A percentile compares a stretch with the other conserved stretches of the same genome.
Conservation (phyloP, 139 green algal genomes). For the Coccomyxa sp. region DNA sequence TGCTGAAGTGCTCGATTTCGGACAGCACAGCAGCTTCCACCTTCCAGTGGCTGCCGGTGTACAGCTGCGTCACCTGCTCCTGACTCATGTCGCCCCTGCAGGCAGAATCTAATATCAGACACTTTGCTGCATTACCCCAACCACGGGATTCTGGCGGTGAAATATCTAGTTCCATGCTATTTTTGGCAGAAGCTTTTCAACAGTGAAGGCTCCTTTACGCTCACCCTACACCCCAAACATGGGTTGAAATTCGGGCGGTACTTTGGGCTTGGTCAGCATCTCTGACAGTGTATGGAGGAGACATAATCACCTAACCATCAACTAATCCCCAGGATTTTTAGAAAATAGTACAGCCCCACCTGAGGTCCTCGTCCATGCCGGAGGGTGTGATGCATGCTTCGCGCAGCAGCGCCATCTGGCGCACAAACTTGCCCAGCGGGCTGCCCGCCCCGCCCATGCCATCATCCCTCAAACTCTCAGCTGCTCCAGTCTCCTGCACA, state of each 20-base stretch:
- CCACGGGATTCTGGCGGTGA: no score
- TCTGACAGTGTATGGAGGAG: no score
- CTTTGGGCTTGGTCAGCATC: no score
- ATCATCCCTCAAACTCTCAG: background rate
- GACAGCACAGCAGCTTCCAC: slow-evolving; percentile 9
- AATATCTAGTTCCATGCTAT: no score
- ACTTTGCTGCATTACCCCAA: no score
- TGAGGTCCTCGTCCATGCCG: slow-evolving; percentile 23
- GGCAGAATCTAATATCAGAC: no score
- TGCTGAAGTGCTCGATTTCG: slow-evolving; percentile 13
- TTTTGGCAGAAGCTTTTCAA: no score
- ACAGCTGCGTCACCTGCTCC: slow-evolving; percentile 16
- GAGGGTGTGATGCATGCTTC: slow-evolving; percentile 19
- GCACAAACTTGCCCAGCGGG: slow-evolving; percentile 15
- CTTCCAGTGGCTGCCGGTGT: slow-evolving; percentile 18
- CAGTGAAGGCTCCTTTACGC: no score
- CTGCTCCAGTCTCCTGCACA: background rate
- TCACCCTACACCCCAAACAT: no score
- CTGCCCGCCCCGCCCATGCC: background rate
- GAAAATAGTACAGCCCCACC: background rate
- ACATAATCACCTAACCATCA: no score
- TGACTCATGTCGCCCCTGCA: slow-evolving; percentile 10
- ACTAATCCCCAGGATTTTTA: no score
- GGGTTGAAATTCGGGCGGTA: no score
- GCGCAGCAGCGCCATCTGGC: slow-evolving; percentile 9